These are phyloP conservation scores for Aphanomyces invadans DNA, from an alignment of 352 stramenopile species.

Conservation along the genomic window DNA sequence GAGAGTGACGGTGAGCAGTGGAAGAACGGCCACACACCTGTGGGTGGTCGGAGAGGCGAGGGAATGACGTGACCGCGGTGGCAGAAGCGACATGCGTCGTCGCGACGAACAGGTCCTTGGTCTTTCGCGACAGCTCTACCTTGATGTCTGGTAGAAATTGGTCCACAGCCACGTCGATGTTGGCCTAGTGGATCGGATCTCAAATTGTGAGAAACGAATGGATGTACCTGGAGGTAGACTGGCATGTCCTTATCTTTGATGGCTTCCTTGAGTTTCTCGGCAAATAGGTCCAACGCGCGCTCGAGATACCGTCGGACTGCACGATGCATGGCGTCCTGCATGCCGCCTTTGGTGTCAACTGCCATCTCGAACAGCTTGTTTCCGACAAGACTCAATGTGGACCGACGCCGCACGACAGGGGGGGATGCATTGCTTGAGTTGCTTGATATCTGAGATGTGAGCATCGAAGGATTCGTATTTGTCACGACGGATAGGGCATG, in stretches of 20 bases:
- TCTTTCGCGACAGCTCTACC: constrained; percentile 83
- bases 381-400: constrained; percentile 44
- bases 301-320: constrained; percentile 71
- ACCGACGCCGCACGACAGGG: constrained; percentile 38
- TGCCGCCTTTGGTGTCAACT: constrained; percentile 74
- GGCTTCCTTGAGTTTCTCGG: constrained; percentile 56
- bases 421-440: background rate
- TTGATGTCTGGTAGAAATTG: constrained; percentile 86
- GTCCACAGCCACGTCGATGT: constrained; percentile 78
- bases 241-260: constrained; percentile 83
- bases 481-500: constrained; percentile 30
- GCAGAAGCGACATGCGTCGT: background rate
- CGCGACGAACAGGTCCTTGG: constrained; percentile 49
- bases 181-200: no score
- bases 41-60: constrained; percentile 18
- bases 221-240: constrained; percentile 51
- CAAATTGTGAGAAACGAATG: no score
- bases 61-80: constrained; percentile 26
- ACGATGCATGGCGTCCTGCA: constrained; percentile 72
- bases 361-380: constrained; percentile 80
- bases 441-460: background rate
- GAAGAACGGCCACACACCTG: background rate
- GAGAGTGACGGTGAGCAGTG: background rate
- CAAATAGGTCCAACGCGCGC: constrained; percentile 68
- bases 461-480: constrained; percentile 34